These are phyloP conservation scores for Teratosphaeria gauchensis DNA, from an alignment of 2,329 filamentous ascomycete species.

Conservation along the genomic window DNA sequence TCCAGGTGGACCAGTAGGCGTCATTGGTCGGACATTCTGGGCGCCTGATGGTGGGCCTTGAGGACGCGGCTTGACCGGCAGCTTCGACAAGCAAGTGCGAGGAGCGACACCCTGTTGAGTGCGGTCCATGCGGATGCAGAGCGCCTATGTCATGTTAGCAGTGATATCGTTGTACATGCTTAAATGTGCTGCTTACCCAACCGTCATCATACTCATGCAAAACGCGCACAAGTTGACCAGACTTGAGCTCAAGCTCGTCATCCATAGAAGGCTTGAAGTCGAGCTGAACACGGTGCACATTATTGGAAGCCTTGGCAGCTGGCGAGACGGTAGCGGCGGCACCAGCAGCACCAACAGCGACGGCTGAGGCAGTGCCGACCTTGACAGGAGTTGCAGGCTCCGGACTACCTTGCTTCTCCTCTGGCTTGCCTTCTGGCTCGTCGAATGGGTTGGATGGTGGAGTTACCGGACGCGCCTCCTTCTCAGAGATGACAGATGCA, in stretches of 20 bases:
- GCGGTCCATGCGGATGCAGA: slow-evolving; percentile 83
- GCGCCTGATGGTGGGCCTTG: slow-evolving; percentile 42
- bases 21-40: slow-evolving; percentile 23
- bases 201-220: slow-evolving; percentile 97
- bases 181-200: slow-evolving; percentile 58
- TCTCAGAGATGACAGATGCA: slow-evolving; percentile 17
- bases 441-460: slow-evolving; percentile 22
- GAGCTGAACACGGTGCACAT: slow-evolving; percentile 86
- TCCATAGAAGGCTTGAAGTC: slow-evolving; percentile 90
- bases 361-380: slow-evolving; percentile 24
- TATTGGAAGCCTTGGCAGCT: slow-evolving; percentile 36
- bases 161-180: neutral
- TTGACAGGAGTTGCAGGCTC: slow-evolving; percentile 19
- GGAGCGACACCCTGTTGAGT: slow-evolving; percentile 89
- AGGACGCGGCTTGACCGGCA: slow-evolving; percentile 76
- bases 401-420: slow-evolving; percentile 6
- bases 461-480: slow-evolving; percentile 14
- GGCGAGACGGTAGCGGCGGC: slow-evolving; percentile 17
- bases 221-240: slow-evolving; percentile 77
- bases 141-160: slow-evolving; percentile 49
- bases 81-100: slow-evolving; percentile 83
- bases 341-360: slow-evolving; percentile 32
- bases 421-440: slow-evolving; percentile 13
- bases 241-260: slow-evolving; percentile 74
- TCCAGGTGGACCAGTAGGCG: slow-evolving; percentile 16